A percentile compares a stretch with the other conserved stretches of the same genome.
Evolutionary conservation across 176 grass and related monocot species (phyloP).

Genomic region (Oropetium thomaeum): DNA sequence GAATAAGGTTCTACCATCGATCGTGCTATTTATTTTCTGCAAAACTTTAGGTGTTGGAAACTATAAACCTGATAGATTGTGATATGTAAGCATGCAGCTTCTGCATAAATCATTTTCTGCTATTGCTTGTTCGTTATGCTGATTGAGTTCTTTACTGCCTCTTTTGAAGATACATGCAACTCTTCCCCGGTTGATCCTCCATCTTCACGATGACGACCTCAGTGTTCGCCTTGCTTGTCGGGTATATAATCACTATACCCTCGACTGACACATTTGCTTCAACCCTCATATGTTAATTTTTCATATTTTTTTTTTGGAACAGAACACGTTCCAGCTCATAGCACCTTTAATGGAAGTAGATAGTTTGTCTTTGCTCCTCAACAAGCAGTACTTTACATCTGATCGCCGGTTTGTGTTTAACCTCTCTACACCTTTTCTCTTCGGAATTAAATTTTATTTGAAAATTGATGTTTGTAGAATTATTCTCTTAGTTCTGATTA

Average conservation of each 20-base stretch:
- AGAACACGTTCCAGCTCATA: constrained; percentile 85
- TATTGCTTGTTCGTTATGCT: constrained; percentile 13
- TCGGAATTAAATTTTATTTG: constrained; percentile 18
- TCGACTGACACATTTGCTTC: constrained; percentile 6
- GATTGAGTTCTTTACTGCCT: background rate
- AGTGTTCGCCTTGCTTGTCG: constrained; percentile 77
- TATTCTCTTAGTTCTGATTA: constrained; percentile 60
- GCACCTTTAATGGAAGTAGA: constrained; percentile 78
- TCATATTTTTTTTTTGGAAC: constrained; percentile 20
- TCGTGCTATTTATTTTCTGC: background rate
- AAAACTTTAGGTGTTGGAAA: background rate
- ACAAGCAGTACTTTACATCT: constrained; percentile 83
- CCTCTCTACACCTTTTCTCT: constrained; percentile 12
- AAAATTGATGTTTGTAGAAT: constrained; percentile 21
- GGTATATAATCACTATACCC: constrained; percentile 31
- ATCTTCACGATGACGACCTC: constrained; percentile 56
- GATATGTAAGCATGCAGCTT: background rate
- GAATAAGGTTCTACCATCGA: background rate
- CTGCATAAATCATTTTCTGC: background rate
- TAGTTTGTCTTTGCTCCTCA: constrained; percentile 61
- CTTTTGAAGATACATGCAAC: constrained; percentile 54
- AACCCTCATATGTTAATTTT: constrained; percentile 20
- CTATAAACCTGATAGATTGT: background rate
- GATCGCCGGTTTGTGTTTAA: constrained; percentile 72
- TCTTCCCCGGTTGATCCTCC: constrained; percentile 61